A percentile compares a stretch with the other conserved stretches of the same genome.
Conservation (phyloP, 1,284 basidiomycete species). For the Amylostereum chailletii region DNA sequence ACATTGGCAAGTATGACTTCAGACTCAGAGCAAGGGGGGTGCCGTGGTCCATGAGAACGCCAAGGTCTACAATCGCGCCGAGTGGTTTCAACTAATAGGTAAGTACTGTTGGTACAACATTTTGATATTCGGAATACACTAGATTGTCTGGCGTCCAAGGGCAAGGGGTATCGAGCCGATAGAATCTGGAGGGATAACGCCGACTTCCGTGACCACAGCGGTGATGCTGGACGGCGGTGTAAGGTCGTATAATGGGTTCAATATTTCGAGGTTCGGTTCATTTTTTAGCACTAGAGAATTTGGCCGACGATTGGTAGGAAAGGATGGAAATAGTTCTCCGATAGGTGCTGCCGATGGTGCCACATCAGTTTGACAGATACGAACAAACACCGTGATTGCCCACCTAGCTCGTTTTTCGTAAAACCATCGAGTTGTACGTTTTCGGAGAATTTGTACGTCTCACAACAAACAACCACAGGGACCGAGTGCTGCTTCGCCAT, state of each 20-base stretch:
- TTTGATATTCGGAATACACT: background rate
- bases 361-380: constrained; percentile 1
- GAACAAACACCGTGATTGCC: constrained; percentile 14
- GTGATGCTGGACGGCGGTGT: constrained; percentile 87
- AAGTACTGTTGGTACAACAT: background rate
- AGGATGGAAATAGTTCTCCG: constrained; percentile 26
- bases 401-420: constrained; percentile 92
- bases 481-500: constrained; percentile 85
- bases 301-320: constrained; percentile 27
- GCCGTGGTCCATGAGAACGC: too few species aligned
- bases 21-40: too few species aligned
- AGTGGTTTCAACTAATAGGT: too few species aligned
- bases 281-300: constrained; percentile 27
- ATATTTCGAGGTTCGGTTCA: constrained; percentile 52
- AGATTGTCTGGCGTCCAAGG: constrained; percentile 34
- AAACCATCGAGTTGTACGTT: constrained; percentile 91
- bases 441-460: constrained; percentile 98
- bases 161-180: constrained; percentile 75
- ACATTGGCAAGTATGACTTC: too few species aligned
- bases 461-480: constrained; percentile 94
- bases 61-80: too few species aligned
- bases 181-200: constrained; percentile 82
- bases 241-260: constrained; percentile 87
- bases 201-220: constrained; percentile 93
- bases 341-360: constrained; percentile 21